These are phyloP conservation scores for Periconia sp. DNA, from an alignment of 2,329 filamentous ascomycete genomes.

Conservation along the genomic window DNA sequence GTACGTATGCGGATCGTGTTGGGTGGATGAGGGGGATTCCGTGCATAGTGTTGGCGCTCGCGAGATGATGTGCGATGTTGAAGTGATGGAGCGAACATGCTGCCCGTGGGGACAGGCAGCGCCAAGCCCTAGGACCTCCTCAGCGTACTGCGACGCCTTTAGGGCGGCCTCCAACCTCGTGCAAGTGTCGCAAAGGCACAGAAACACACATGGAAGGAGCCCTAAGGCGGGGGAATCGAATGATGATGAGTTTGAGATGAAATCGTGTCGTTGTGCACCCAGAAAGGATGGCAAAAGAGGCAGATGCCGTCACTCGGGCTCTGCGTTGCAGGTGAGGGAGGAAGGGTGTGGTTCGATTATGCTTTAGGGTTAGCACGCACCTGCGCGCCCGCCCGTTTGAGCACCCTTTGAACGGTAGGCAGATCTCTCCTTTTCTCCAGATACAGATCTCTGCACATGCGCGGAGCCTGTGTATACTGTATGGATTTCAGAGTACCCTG, in stretches of 20 bases:
- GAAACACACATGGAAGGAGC: slow-evolving; percentile 44
- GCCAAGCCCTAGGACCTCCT: slow-evolving; percentile 38
- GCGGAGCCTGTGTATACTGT: not conserved
- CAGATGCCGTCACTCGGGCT: slow-evolving; percentile 15
- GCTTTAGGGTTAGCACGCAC: not conserved
- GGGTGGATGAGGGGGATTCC: slow-evolving; percentile 35
- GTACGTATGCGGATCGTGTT: slow-evolving; percentile 44
- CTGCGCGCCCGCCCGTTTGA: not conserved
- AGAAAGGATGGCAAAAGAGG: slow-evolving; percentile 39
- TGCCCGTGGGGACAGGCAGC: slow-evolving; percentile 27
- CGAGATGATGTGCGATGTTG: slow-evolving; percentile 42
- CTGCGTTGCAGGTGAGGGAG: not conserved
- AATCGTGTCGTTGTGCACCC: slow-evolving; percentile 29
- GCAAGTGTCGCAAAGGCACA: slow-evolving; percentile 42
- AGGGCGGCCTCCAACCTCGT: slow-evolving; percentile 45
- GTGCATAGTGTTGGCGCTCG: slow-evolving; percentile 47
- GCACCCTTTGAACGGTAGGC: not conserved
- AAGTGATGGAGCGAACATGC: slow-evolving; percentile 42
- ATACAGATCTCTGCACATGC: not conserved
- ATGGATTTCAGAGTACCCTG: not conserved
- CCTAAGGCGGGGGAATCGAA: slow-evolving; percentile 27
- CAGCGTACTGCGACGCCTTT: slow-evolving; percentile 40
- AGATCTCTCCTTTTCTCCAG: not conserved
- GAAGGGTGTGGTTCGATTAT: not conserved
- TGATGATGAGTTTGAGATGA: slow-evolving; percentile 37